A percentile compares a stretch with the other conserved stretches of the same genome.
Evolutionary conservation across 2,329 filamentous ascomycete species (phyloP).

Genomic region (Apiospora malaysiana): DNA sequence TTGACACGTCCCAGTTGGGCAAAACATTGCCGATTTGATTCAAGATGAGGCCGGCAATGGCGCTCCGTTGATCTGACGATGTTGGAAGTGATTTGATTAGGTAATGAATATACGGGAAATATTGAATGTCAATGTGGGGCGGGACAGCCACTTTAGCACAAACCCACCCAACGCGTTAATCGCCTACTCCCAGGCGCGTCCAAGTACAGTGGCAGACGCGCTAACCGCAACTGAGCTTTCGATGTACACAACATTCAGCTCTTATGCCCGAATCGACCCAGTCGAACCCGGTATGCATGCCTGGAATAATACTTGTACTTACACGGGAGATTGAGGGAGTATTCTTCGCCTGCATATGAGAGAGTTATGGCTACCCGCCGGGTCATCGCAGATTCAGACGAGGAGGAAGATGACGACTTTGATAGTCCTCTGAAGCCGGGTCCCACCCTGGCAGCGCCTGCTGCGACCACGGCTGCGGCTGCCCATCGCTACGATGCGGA

Average conservation of each 20-base stretch:
- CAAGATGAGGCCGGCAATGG: background rate
- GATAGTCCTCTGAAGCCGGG: background rate
- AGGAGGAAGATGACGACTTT: conserved; percentile 33
- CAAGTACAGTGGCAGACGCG: background rate
- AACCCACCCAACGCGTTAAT: conserved; percentile 5
- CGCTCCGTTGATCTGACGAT: background rate
- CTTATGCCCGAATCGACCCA: background rate
- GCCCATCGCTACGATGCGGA: background rate
- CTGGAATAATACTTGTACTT: background rate
- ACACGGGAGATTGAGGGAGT: conserved; percentile 13
- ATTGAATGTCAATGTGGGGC: background rate
- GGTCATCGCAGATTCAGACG: conserved; percentile 43
- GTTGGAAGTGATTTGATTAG: background rate
- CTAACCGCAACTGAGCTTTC: conserved; percentile 12
- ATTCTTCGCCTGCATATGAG: background rate
- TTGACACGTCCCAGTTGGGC: background rate
- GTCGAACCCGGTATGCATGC: background rate
- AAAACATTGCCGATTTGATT: background rate
- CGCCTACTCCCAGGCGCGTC: background rate
- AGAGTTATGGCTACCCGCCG: conserved; percentile 36
- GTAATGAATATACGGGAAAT: background rate
- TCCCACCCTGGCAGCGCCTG: background rate
- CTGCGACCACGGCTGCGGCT: conserved; percentile 26
- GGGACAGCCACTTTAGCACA: background rate
- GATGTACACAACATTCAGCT: background rate